Percentiles rank a stretch among this genome's conserved stretches.
Conservation (phyloP, 148 eudicot genomes). For the Nyssa sinensis region DNA sequence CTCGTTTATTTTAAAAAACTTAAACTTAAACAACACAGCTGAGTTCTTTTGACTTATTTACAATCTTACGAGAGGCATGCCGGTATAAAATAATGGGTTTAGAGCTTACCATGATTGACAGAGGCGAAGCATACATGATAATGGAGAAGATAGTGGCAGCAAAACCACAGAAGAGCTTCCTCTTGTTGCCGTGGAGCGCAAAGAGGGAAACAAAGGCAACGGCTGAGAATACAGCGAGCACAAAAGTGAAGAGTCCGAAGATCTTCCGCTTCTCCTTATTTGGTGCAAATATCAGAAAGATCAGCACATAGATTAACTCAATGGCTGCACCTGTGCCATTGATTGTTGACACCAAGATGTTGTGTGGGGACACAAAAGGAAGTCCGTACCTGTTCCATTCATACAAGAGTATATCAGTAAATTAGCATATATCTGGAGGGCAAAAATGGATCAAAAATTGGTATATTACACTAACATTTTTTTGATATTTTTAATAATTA, state of each 20-base stretch:
- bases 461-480: neutral
- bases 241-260: slow-evolving; percentile 39
- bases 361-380: slow-evolving; percentile 74
- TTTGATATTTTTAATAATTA: too few species aligned
- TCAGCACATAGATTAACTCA: slow-evolving; percentile 55
- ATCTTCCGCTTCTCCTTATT: slow-evolving; percentile 66
- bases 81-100: neutral
- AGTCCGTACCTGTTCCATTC: slow-evolving; percentile 56
- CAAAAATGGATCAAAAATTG: neutral
- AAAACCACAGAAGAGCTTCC: slow-evolving; percentile 62
- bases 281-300: slow-evolving; percentile 59
- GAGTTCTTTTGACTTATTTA: too few species aligned
- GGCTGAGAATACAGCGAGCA: slow-evolving; percentile 40
- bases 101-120: slow-evolving; percentile 67
- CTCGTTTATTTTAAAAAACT: too few species aligned
- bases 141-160: slow-evolving; percentile 73
- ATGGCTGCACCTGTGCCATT: slow-evolving; percentile 69
- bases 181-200: slow-evolving; percentile 49
- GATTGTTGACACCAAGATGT: slow-evolving; percentile 54
- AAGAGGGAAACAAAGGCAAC: slow-evolving; percentile 56
- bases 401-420: neutral
- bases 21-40: too few species aligned
- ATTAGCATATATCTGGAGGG: neutral
- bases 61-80: neutral
- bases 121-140: slow-evolving; percentile 84